These are phyloP conservation scores for Starmerella vitae DNA, from an alignment of 805 yeast genomes.

Conservation along the genomic window DNA sequence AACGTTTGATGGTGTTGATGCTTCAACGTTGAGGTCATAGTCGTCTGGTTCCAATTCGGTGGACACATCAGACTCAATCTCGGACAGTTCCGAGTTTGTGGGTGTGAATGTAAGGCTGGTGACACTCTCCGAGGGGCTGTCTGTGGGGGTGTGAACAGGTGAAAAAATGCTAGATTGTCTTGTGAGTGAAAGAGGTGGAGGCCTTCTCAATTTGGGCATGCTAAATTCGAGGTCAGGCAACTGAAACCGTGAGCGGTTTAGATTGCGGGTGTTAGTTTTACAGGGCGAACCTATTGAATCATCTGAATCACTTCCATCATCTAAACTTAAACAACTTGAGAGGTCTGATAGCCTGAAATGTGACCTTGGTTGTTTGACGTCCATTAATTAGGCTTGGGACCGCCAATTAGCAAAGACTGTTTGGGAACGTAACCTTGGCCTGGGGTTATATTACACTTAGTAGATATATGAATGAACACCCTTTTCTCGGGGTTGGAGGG, in stretches of 20 bases:
- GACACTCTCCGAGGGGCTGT: conserved; percentile 6
- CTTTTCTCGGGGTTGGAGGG: neutral
- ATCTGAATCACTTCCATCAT: conserved; percentile 1
- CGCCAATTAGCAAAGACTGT: no score
- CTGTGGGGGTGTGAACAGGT: neutral
- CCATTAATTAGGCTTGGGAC: no score
- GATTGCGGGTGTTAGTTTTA: neutral
- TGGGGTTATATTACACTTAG: no score
- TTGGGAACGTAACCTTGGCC: no score
- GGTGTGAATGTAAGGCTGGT: neutral
- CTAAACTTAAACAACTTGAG: conserved; percentile 1
- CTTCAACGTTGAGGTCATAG: neutral
- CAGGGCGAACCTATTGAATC: conserved; percentile 1
- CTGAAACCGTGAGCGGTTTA: neutral
- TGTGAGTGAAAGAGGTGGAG: neutral
- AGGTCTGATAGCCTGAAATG: neutral
- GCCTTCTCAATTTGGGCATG: neutral
- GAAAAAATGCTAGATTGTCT: neutral
- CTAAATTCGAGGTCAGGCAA: neutral
- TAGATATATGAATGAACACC: no score
- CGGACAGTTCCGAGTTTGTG: conserved; percentile 3
- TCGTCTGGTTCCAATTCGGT: conserved; percentile 10
- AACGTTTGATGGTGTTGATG: neutral
- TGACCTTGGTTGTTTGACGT: neutral
- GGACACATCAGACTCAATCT: conserved; percentile 11